phyloP scores from a whole-genome alignment of 306 rosid genomes.

The Ceratonia siliqua region DNA sequence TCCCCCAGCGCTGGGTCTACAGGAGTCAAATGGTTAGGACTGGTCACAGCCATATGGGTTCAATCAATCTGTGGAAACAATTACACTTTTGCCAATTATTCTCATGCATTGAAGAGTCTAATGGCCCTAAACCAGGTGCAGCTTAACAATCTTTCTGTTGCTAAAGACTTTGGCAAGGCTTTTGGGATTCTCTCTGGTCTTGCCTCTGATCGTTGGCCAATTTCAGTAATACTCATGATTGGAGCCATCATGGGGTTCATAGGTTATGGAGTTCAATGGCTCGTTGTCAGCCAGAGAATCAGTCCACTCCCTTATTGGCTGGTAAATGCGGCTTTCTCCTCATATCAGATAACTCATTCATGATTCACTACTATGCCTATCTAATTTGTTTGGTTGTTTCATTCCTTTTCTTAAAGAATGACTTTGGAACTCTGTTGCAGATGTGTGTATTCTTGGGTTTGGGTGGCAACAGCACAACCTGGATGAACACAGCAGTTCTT shows the following conservation, averaged over 20 bases:
- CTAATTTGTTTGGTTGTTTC: neutral
- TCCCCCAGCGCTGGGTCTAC: neutral
- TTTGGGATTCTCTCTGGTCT: conserved; percentile 53
- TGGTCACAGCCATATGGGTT: conserved; percentile 57
- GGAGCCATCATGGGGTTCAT: conserved; percentile 46
- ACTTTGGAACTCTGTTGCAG: conserved; percentile 30
- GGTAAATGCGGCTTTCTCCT: conserved; percentile 19
- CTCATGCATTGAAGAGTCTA: conserved; percentile 39
- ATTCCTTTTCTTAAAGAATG: neutral
- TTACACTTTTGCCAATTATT: conserved; percentile 52
- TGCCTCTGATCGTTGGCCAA: conserved; percentile 41
- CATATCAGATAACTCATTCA: neutral
- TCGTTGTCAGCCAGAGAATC: conserved; percentile 41
- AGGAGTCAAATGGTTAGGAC: conserved; percentile 49
- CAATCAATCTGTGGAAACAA: conserved; percentile 56
- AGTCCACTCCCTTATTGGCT: conserved; percentile 55
- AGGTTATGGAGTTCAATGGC: conserved; percentile 58
- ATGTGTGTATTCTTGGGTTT: conserved; percentile 53
- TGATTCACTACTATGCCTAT: neutral
- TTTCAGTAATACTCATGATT: conserved; percentile 40
- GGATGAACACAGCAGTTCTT: conserved; percentile 54
- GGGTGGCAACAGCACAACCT: conserved; percentile 56
- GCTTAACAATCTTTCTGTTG: conserved; percentile 55
- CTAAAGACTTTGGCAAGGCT: conserved; percentile 57
- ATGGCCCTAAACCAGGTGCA: conserved; percentile 48